Evolutionary conservation across 2,329 filamentous ascomycete genomes (phyloP), one percentile per base, ranked within the genome.

Genomic region (Aspergillus jensenii): DNA sequence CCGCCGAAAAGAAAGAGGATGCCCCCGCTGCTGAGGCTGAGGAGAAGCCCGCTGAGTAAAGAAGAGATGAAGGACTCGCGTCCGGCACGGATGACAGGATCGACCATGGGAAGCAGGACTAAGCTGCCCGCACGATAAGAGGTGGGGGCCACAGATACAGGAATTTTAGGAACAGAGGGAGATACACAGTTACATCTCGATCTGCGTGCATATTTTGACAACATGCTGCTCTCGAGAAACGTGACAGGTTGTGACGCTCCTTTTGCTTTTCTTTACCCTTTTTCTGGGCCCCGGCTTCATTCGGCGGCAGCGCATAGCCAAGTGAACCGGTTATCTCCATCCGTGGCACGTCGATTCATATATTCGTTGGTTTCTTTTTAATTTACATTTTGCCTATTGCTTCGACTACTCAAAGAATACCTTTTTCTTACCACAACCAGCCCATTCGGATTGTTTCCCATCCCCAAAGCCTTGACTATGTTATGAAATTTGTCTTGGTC

Each of bases 21-120:
- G 74, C 74, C 43, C 71, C 76, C 40, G 69, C 76, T 39, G 68
- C 74, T 51, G 73, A 75, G 64, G 75, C 67, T 52, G 74, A 78
- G 61, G 75, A 78, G 61, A 78, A 78, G 73, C 70, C 76, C 65
- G 69, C 76, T 59, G 76, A 78, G 71, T 78, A 78, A 75, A 72
- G 63, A 63, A 68, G 59, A 67, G 67, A 73, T 68, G 68, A 68
- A 68, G 67, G 69, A 69, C 66, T 68, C 68, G 54, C 65, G 69
- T 68, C 66, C 64, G 55, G 46, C 62, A 51, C 41, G 55, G 55
- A 59, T 64, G 57, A 40, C 40, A 54, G 40, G 27, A 46, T 21
- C 15, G 41, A 33, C 6, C 23, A 21, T 44, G 53, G 59, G 46
- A 52, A 51, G 55, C 60, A 52, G 21, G 47, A 31, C 53, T 57